Conservation (phyloP, 2,329 filamentous ascomycete genomes). For the Onygenales sp. region DNA sequence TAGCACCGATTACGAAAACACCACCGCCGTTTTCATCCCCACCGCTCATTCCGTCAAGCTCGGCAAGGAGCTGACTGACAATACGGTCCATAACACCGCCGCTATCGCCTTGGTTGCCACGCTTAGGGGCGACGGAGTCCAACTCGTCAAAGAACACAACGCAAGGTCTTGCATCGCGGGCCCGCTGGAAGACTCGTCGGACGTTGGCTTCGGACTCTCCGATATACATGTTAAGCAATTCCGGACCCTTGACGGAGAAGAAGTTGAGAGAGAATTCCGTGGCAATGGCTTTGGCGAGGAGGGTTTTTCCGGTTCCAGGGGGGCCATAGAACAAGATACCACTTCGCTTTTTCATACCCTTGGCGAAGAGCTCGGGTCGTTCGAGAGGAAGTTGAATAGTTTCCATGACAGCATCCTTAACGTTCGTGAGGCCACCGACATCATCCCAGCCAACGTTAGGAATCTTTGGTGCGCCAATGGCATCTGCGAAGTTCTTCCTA, state of each 20-base stretch:
- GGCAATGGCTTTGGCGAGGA: constrained; percentile 98
- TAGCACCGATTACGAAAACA: constrained; percentile 98
- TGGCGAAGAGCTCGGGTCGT: constrained; percentile 99
- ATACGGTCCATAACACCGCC: constrained; percentile 98
- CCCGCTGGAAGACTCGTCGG: constrained; percentile 99
- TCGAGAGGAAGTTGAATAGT: constrained; percentile 98
- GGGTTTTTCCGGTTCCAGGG: constrained; percentile 98
- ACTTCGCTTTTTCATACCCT: constrained; percentile 93
- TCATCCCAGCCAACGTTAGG: constrained; percentile 99
- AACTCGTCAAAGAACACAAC: constrained; percentile 98
- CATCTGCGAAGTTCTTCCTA: constrained; percentile 94
- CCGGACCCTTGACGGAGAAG: constrained; percentile 97
- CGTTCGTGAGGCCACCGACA: constrained; percentile 92
- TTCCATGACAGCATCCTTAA: constrained; percentile 99
- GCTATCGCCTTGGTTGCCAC: constrained; percentile 92
- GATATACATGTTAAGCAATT: constrained; percentile 99
- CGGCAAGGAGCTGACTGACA: constrained; percentile 96
- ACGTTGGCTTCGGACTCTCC: constrained; percentile 99
- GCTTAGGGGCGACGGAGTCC: constrained; percentile 97
- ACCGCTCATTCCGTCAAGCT: constrained; percentile 95
- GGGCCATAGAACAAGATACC: constrained; percentile 99
- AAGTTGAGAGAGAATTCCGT: constrained; percentile 99
- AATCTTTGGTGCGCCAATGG: constrained; percentile 94
- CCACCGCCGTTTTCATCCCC: constrained; percentile 96
- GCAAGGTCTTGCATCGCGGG: constrained; percentile 91